Percentiles rank a stretch among this genome's conserved stretches.
These are phyloP conservation scores for Acorus gramineus DNA, from an alignment of 106 monocot species.

Conservation along the genomic window DNA sequence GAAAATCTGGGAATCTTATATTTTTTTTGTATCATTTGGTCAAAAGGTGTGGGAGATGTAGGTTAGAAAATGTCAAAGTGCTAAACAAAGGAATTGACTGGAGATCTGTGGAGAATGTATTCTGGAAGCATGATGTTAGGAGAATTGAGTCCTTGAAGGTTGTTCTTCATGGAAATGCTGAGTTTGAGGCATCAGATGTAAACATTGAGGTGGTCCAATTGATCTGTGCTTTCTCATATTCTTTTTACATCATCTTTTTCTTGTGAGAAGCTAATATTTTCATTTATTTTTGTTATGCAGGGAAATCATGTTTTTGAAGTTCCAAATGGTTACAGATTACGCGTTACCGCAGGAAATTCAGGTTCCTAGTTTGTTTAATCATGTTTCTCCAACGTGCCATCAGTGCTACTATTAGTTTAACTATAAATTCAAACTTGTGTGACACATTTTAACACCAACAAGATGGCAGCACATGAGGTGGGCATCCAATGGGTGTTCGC, in stretches of 20 bases:
- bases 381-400: too few species aligned
- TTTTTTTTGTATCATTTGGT: neutral
- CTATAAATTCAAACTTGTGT: too few species aligned
- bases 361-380: conserved; percentile 16
- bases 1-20: neutral
- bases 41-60: conserved; percentile 79
- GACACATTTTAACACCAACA: too few species aligned
- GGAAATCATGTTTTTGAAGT: conserved; percentile 88
- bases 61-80: conserved; percentile 66
- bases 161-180: conserved; percentile 82
- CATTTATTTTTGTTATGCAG: conserved; percentile 21
- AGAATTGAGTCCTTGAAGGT: conserved; percentile 61
- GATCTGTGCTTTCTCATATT: conserved; percentile 5
- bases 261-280: neutral
- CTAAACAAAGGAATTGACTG: conserved; percentile 77
- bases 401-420: too few species aligned
- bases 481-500: too few species aligned
- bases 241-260: neutral
- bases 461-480: too few species aligned
- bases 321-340: conserved; percentile 76
- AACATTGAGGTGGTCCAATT: conserved; percentile 61
- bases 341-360: conserved; percentile 30
- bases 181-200: conserved; percentile 82
- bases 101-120: conserved; percentile 64
- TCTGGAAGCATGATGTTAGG: conserved; percentile 84